phyloP scores from a whole-genome alignment of 1,284 basidiomycete genomes.

The Afroboletus lepidellus region DNA sequence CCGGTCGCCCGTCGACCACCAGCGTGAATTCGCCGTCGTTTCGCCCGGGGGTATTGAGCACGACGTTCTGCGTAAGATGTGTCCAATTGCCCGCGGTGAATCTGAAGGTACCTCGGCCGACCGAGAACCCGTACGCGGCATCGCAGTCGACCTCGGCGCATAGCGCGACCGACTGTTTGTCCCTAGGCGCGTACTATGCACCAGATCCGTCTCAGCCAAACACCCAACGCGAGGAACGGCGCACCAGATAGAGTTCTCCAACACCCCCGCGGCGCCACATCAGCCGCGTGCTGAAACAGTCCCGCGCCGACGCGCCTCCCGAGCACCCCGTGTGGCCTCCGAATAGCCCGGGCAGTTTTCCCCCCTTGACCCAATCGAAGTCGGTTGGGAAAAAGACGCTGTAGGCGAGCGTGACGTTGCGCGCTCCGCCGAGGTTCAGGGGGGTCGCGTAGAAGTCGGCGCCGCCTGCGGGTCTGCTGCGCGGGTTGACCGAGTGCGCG shows the following conservation, averaged over 20 bases:
- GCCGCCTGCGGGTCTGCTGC: slow-evolving; percentile 55
- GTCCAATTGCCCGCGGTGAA: slow-evolving; percentile 70
- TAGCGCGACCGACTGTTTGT: slow-evolving; percentile 53
- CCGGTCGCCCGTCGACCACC: slow-evolving; percentile 53
- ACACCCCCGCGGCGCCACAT: slow-evolving; percentile 68
- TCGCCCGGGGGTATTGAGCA: slow-evolving; percentile 67
- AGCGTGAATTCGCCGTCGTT: slow-evolving; percentile 51
- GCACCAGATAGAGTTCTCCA: slow-evolving; percentile 73
- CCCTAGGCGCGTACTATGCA: slow-evolving; percentile 62
- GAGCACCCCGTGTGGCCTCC: slow-evolving; percentile 68
- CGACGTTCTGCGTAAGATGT: slow-evolving; percentile 57
- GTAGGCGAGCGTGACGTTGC: slow-evolving; percentile 57
- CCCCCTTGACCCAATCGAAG: slow-evolving; percentile 68
- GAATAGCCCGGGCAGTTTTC: slow-evolving; percentile 72
- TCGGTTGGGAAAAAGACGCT: slow-evolving; percentile 63
- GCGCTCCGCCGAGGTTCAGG: slow-evolving; percentile 46
- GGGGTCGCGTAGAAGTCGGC: slow-evolving; percentile 70
- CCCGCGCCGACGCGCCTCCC: slow-evolving; percentile 58
- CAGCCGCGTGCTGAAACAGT: slow-evolving; percentile 71
- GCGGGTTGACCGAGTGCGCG: slow-evolving; percentile 61
- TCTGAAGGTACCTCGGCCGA: slow-evolving; percentile 73
- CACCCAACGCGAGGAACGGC: slow-evolving; percentile 19
- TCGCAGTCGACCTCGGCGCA: slow-evolving; percentile 62
- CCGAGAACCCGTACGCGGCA: slow-evolving; percentile 61
- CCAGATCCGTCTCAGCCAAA: not conserved